Evolutionary conservation across 2,329 filamentous ascomycete species (phyloP).

Genomic region (Coniochaeta ligniaria): DNA sequence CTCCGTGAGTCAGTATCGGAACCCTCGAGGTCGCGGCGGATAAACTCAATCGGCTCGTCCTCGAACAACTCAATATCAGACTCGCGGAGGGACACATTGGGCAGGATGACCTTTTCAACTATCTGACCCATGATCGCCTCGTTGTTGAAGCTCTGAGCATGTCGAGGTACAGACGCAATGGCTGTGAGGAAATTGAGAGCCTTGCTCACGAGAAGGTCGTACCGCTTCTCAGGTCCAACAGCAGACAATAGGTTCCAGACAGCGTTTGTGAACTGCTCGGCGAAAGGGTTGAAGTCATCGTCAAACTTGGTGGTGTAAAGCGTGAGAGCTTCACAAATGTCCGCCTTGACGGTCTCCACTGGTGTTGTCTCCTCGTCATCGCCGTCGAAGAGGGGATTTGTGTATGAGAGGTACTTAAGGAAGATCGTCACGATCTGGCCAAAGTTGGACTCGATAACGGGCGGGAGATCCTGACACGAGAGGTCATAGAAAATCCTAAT

Average conservation of each 20-base stretch:
- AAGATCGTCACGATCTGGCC: slow-evolving; percentile 68
- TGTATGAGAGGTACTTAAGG: slow-evolving; percentile 88
- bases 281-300: slow-evolving; percentile 78
- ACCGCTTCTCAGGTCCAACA: slow-evolving; percentile 81
- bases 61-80: slow-evolving; percentile 95
- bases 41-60: slow-evolving; percentile 98
- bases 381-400: slow-evolving; percentile 74
- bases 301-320: slow-evolving; percentile 93
- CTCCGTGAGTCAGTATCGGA: slow-evolving; percentile 92
- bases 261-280: slow-evolving; percentile 78
- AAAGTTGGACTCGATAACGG: slow-evolving; percentile 88
- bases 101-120: slow-evolving; percentile 91
- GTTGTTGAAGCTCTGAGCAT: slow-evolving; percentile 81
- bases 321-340: slow-evolving; percentile 85
- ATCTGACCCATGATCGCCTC: slow-evolving; percentile 75
- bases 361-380: slow-evolving; percentile 89
- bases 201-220: slow-evolving; percentile 89
- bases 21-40: slow-evolving; percentile 87
- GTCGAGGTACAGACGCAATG: slow-evolving; percentile 68
- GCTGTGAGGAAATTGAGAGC: slow-evolving; percentile 91
- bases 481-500: slow-evolving; percentile 93
- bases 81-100: slow-evolving; percentile 85
- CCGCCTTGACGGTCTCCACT: slow-evolving; percentile 81
- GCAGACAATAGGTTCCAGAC: slow-evolving; percentile 89
- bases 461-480: slow-evolving; percentile 93